Conservation (phyloP, 306 rosid genomes). For the Fagus sylvatica region DNA sequence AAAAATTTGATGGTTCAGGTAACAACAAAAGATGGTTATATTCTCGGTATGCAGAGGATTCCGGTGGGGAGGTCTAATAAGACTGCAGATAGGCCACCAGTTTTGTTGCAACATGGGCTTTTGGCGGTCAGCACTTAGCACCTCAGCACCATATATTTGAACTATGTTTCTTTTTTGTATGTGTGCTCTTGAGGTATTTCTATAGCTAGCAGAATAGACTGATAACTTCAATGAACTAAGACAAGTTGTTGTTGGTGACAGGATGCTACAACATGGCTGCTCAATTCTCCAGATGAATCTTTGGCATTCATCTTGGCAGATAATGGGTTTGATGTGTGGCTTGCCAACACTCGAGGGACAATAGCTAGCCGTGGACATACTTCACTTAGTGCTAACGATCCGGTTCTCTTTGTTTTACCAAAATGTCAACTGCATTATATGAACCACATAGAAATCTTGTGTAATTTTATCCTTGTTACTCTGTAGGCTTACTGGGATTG, state of each 20-base stretch:
- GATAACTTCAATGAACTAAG: constrained; percentile 3
- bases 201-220: too few relatives aligned
- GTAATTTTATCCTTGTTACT: not conserved
- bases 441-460: not conserved
- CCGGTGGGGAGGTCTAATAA: constrained; percentile 31
- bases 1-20: constrained; percentile 42
- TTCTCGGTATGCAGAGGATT: constrained; percentile 75
- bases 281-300: constrained; percentile 61
- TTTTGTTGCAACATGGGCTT: constrained; percentile 75
- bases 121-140: constrained; percentile 43
- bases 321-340: constrained; percentile 79
- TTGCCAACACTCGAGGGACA: constrained; percentile 76
- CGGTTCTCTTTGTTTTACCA: constrained; percentile 15
- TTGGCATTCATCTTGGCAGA: constrained; percentile 69
- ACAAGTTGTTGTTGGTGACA: constrained; percentile 28
- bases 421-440: too few relatives aligned
- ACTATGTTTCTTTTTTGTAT: too few relatives aligned
- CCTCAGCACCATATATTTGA: too few relatives aligned
- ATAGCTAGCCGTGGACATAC: constrained; percentile 59
- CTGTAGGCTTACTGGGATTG: constrained; percentile 77
- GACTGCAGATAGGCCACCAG: constrained; percentile 41
- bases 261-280: constrained; percentile 83
- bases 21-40: constrained; percentile 66
- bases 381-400: constrained; percentile 34
- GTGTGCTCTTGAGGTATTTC: too few relatives aligned